A percentile compares a stretch with the other conserved stretches of the same genome.
Conservation (phyloP, 129 eudicot species). For the Heracleum sosnowskyi region DNA sequence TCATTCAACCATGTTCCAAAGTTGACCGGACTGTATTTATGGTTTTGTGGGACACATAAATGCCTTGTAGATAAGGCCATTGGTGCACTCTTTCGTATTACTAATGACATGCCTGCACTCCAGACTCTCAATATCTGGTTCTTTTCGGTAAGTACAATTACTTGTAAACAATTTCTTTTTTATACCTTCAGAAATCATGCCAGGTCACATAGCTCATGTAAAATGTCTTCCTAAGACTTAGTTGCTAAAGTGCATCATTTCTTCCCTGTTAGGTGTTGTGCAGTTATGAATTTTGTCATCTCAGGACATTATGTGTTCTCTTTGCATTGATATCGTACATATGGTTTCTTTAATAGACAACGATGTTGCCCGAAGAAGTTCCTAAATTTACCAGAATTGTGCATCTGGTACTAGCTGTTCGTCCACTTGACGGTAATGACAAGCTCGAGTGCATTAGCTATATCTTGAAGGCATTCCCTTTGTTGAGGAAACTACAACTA, state of each 20-base stretch:
- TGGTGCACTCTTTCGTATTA: too few species aligned
- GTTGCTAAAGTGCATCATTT: background rate
- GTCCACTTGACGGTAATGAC: slow-evolving; percentile 13
- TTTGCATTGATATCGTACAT: too few species aligned
- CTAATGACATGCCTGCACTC: too few species aligned
- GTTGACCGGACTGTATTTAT: slow-evolving; percentile 6
- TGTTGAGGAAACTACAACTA: slow-evolving; percentile 11
- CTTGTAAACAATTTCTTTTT: too few species aligned
- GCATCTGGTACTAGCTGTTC: slow-evolving; percentile 11
- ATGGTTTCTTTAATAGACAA: background rate
- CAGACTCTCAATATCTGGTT: too few species aligned
- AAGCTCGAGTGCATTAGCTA: slow-evolving; percentile 16
- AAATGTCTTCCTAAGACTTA: too few species aligned
- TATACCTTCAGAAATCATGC: too few species aligned
- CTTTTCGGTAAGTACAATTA: too few species aligned
- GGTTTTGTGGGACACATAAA: background rate
- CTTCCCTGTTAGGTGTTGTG: background rate
- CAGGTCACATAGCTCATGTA: too few species aligned
- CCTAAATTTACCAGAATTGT: slow-evolving; percentile 12
- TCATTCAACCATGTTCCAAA: slow-evolving; percentile 18
- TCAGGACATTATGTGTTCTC: too few species aligned
- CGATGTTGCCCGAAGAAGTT: slow-evolving; percentile 9
- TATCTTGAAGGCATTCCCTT: slow-evolving; percentile 17
- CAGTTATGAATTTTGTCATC: too few species aligned
- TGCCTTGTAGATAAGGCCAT: too few species aligned